phyloP scores from a whole-genome alignment of 2,329 filamentous ascomycete genomes.

The Cytospora piceicola region DNA sequence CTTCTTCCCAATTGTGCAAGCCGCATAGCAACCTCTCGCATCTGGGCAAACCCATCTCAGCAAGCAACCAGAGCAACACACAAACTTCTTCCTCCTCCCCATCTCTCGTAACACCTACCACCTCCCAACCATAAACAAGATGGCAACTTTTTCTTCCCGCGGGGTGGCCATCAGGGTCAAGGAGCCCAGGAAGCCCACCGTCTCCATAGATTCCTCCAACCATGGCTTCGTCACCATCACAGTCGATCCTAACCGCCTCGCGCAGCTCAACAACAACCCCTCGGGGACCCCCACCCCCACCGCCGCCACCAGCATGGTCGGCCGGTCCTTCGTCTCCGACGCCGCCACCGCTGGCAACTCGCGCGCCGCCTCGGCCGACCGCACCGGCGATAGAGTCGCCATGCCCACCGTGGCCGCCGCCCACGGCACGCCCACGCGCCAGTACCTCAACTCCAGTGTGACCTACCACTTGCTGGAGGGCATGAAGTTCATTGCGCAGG shows the following conservation, averaged over 20 bases:
- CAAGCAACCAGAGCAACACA: background rate
- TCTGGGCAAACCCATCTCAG: background rate
- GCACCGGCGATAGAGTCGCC: conserved; percentile 39
- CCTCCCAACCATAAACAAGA: background rate
- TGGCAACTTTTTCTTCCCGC: background rate
- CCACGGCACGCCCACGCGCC: conserved; percentile 70
- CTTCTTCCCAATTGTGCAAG: background rate
- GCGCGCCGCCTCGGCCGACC: conserved; percentile 59
- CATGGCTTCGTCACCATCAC: conserved; percentile 9
- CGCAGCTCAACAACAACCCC: conserved; percentile 8
- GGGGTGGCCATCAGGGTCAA: background rate
- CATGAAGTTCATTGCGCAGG: conserved; percentile 72
- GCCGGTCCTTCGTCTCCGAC: background rate
- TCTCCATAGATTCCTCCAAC: background rate
- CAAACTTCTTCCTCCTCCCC: background rate
- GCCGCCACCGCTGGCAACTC: conserved; percentile 43
- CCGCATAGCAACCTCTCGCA: background rate
- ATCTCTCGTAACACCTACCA: background rate
- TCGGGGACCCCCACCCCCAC: conserved; percentile 2
- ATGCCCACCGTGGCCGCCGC: conserved; percentile 63
- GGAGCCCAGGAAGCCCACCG: too few relatives aligned
- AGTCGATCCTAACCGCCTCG: conserved; percentile 6
- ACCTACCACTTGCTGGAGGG: conserved; percentile 71
- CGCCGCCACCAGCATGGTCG: conserved; percentile 10
- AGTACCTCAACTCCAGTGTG: conserved; percentile 73